Percentiles rank a stretch among this genome's conserved stretches.
Conservation (phyloP, 192 early-diverging fungal genomes). For the Obelidium mucronatum region DNA sequence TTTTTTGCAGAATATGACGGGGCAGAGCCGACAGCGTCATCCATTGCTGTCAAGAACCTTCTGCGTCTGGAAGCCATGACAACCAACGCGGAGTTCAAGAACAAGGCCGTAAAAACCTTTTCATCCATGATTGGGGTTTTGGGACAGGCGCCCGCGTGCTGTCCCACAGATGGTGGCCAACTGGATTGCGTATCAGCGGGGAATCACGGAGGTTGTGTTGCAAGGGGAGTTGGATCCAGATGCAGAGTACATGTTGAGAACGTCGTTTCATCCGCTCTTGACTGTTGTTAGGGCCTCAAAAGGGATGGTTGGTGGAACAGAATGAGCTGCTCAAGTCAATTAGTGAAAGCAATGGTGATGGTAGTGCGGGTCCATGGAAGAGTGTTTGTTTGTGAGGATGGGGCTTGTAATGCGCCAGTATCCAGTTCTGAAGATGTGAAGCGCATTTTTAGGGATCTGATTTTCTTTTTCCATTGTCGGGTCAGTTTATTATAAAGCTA, state of each 20-base stretch:
- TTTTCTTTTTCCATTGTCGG: no score
- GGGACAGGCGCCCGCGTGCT: not conserved
- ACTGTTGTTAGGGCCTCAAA: not conserved
- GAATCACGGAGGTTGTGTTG: not conserved
- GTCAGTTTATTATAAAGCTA: no score
- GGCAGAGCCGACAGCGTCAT: conserved; percentile 66
- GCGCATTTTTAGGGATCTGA: no score
- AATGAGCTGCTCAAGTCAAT: not conserved
- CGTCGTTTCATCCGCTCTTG: not conserved
- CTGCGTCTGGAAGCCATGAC: conserved; percentile 53
- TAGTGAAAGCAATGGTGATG: not conserved
- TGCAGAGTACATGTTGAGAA: not conserved
- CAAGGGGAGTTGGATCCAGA: not conserved
- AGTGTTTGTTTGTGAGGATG: conserved; percentile 2
- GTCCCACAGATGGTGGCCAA: not conserved
- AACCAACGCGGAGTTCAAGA: not conserved
- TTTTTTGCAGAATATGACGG: conserved; percentile 63
- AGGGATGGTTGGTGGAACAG: not conserved
- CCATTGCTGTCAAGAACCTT: conserved; percentile 62
- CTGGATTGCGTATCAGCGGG: not conserved
- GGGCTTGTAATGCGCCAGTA: not conserved
- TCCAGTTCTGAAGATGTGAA: not conserved
- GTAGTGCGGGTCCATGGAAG: not conserved
- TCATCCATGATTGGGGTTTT: not conserved
- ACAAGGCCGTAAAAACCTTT: not conserved